Evolutionary conservation across 192 early-diverging fungal species (phyloP), one percentile per base, ranked within the genome.

Genomic region (Pilaira anomala): DNA sequence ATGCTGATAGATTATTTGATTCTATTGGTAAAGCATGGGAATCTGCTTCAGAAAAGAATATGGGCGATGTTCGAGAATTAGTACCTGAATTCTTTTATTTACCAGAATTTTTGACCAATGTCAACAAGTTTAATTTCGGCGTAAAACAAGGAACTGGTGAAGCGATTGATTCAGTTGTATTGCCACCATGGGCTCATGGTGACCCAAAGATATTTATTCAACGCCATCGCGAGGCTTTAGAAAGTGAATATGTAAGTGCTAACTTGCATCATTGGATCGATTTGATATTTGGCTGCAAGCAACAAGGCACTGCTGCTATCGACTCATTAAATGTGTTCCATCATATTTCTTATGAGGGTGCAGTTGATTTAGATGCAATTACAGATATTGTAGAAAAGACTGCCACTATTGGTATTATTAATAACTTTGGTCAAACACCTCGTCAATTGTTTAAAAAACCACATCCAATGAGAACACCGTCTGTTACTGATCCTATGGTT

Each of bases 361-460:
- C 93, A n/a, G 91, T 54, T 56, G 89, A 95, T 76, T 73, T 98
- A 53, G 93, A 97, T 68, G 72, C 85, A 3, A 89, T 98, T 33
- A 83, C 85, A 33, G 94, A 98, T 69, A 89, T 91, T 2, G 78
- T 97, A 25, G 93, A 98, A 70, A 85, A 92, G 44, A 82, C 85
- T 14, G 90, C 93, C 6, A 92, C 93, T 14, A 93, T 93, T 53
- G 94, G 92, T 59, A 92, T 94, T 64, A 98, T 98, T 62, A 85
- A 97, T 72, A 93, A 98, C 76, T 98, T 98, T 87, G 96, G 96
- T 6, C 96, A 98, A 74, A 98, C 96, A 2, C 94, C 96, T 12
- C 80, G 86, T 11, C 92, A 95, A 66, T 71, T 98, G 56, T 96
- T 98, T 62, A 87, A 82, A 49, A 83, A 81, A 68, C 91, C 93